Conservation (phyloP, 75 land plant species). For the Selaginella moellendorffii region DNA sequence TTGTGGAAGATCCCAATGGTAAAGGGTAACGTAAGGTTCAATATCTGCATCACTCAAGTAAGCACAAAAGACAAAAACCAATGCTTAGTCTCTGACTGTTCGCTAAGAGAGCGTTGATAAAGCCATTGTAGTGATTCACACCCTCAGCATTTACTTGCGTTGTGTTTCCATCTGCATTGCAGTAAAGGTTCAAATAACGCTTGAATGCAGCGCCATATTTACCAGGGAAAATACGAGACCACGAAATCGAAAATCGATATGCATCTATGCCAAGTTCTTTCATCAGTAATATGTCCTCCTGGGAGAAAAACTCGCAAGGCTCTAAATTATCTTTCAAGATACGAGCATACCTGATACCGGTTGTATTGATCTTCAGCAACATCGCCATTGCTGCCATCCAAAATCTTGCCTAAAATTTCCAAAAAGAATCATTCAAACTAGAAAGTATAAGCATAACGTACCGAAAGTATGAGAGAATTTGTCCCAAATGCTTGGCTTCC, state of each 20-base stretch:
- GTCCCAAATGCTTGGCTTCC: conserved; percentile 67
- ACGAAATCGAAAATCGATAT: background rate
- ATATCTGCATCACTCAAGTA: background rate
- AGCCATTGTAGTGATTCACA: background rate
- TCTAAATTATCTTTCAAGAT: background rate
- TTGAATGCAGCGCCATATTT: background rate
- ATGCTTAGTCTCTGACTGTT: background rate
- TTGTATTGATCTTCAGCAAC: background rate
- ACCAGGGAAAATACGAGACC: background rate
- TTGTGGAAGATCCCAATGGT: background rate
- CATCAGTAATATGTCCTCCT: background rate
- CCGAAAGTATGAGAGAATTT: conserved; percentile 30
- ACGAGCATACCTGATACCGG: background rate
- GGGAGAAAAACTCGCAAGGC: background rate
- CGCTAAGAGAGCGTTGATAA: background rate
- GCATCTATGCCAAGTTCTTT: background rate
- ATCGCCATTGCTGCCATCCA: background rate
- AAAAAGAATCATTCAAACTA: background rate
- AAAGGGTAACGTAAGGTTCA: background rate
- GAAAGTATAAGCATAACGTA: background rate
- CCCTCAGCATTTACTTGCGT: background rate
- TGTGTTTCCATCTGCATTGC: background rate
- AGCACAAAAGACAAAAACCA: background rate
- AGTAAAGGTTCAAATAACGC: background rate
- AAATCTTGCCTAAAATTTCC: background rate